These are phyloP conservation scores for Gymnopus androsaceus DNA, from an alignment of 1,284 basidiomycete genomes.

Conservation along the genomic window DNA sequence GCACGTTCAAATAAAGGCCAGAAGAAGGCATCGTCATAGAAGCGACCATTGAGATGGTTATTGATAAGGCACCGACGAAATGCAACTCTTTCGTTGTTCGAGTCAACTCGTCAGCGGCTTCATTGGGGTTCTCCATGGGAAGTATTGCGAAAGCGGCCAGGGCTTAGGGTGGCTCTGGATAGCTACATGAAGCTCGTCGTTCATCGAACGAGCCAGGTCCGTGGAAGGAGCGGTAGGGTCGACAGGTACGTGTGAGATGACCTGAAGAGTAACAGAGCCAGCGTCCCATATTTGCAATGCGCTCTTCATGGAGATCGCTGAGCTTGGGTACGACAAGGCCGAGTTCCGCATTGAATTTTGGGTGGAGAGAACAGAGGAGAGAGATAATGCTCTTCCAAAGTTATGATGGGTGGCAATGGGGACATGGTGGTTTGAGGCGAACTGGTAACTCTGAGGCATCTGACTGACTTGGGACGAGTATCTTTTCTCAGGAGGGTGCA, in stretches of 20 bases:
- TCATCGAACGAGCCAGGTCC: not conserved
- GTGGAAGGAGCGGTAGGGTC: not conserved
- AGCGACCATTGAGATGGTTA: conserved; percentile 7
- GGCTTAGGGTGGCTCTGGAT: not conserved
- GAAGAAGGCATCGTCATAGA: conserved; percentile 3
- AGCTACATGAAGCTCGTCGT: conserved; percentile 6
- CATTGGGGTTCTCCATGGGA: not conserved
- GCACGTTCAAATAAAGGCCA: conserved; percentile 8
- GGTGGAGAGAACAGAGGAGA: not conserved
- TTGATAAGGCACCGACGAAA: conserved; percentile 7
- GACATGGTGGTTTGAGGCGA: not conserved
- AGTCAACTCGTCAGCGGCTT: not conserved
- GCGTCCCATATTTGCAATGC: conserved; percentile 5
- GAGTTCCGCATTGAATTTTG: not conserved
- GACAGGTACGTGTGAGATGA: conserved; percentile 1
- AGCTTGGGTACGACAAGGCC: not conserved
- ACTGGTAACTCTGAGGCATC: too few species aligned
- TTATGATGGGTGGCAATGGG: not conserved
- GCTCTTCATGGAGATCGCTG: not conserved
- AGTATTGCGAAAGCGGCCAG: conserved; percentile 1
- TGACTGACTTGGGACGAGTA: too few species aligned
- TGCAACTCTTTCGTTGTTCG: not conserved
- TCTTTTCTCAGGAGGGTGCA: too few species aligned
- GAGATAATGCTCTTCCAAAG: conserved; percentile 3
- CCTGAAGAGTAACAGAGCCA: not conserved